A percentile compares a stretch with the other conserved stretches of the same genome.
Conservation (phyloP, 768 basidiomycete genomes). For the Cystofilobasidium capitatum region DNA sequence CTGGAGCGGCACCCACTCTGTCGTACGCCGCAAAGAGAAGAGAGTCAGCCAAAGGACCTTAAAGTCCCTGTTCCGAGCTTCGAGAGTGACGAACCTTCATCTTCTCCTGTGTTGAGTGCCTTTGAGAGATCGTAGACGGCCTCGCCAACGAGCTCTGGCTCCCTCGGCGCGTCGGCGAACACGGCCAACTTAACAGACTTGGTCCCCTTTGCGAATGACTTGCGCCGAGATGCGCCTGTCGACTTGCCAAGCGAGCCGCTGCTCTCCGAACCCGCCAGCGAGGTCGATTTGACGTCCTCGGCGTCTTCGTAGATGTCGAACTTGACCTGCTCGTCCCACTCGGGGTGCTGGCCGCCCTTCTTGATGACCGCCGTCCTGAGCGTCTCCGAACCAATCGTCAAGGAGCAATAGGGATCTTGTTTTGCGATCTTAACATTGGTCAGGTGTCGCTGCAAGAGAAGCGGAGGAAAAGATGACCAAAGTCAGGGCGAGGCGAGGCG, state of each 20-base stretch:
- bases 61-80: background rate
- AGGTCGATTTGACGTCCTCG: conserved; percentile 35
- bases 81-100: conserved; percentile 62
- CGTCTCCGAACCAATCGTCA: conserved; percentile 53
- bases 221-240: conserved; percentile 23
- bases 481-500: conserved; percentile 26
- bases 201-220: conserved; percentile 29
- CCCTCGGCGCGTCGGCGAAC: conserved; percentile 67
- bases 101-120: conserved; percentile 75
- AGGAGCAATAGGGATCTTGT: conserved; percentile 74
- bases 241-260: conserved; percentile 29
- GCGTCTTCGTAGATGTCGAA: conserved; percentile 59
- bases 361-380: conserved; percentile 64
- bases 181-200: conserved; percentile 61
- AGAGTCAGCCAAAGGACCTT: conserved; percentile 31
- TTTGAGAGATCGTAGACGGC: conserved; percentile 64
- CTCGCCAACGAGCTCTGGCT: conserved; percentile 71
- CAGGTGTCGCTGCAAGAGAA: conserved; percentile 49
- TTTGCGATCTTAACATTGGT: conserved; percentile 79
- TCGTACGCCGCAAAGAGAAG: background rate
- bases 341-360: conserved; percentile 85
- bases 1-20: conserved; percentile 89
- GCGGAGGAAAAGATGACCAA: conserved; percentile 26
- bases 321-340: conserved; percentile 83
- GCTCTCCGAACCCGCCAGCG: conserved; percentile 21